Evolutionary conservation across 495 filamentous ascomycete species (phyloP).

Genomic region (Cudoniella acicularis): DNA sequence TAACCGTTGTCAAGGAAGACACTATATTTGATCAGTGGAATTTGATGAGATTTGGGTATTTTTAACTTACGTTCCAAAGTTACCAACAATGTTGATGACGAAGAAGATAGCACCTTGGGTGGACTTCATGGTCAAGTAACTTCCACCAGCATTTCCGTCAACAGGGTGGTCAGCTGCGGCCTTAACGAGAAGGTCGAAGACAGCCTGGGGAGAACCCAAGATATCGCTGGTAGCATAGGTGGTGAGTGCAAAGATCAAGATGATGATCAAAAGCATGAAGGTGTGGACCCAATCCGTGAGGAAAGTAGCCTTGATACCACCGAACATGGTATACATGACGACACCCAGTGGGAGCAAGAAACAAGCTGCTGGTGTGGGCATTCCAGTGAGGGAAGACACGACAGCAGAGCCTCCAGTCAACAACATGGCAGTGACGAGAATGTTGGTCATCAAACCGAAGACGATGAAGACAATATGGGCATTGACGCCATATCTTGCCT

Average conservation of each 20-base stretch:
- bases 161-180: constrained; percentile 74
- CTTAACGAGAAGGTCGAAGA: constrained; percentile 75
- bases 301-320: constrained; percentile 62
- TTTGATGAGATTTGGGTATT: constrained; percentile 46
- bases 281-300: constrained; percentile 61
- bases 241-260: constrained; percentile 87
- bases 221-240: constrained; percentile 71
- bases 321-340: constrained; percentile 72
- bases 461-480: constrained; percentile 73
- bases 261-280: constrained; percentile 80
- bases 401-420: constrained; percentile 89
- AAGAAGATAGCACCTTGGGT: constrained; percentile 91
- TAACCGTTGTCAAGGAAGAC: constrained; percentile 48
- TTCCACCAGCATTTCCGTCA: constrained; percentile 77
- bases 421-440: constrained; percentile 86
- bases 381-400: constrained; percentile 80
- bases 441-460: constrained; percentile 81
- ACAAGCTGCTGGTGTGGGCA: constrained; percentile 78
- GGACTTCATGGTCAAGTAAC: constrained; percentile 87
- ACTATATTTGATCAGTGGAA: constrained; percentile 1
- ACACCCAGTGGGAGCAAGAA: constrained; percentile 88
- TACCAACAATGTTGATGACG: constrained; percentile 89
- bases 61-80: constrained; percentile 74
- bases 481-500: constrained; percentile 55
- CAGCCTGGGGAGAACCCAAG: constrained; percentile 75